Evolutionary conservation across 2,329 filamentous ascomycete genomes (phyloP).

Genomic region (Sphaerostilbella broomeana): DNA sequence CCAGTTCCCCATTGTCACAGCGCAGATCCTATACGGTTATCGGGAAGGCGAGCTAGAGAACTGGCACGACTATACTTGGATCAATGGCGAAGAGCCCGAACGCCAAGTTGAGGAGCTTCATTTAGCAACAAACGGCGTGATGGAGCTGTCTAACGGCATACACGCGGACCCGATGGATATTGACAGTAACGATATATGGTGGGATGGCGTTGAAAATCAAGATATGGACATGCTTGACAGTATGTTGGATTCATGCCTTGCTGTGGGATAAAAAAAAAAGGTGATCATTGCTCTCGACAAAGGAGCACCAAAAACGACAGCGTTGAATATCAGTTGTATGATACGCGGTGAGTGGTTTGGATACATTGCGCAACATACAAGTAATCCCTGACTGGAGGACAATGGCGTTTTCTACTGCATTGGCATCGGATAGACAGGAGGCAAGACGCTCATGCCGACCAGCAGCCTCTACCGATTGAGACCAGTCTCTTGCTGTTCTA

Average conservation of each 20-base stretch:
- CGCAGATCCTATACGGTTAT: slow-evolving; percentile 63
- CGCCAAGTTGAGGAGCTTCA: slow-evolving; percentile 23
- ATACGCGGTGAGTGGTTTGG: slow-evolving; percentile 7
- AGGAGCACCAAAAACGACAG: background rate
- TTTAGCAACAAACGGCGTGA: slow-evolving; percentile 30
- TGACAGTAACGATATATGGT: slow-evolving; percentile 50
- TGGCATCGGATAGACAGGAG: slow-evolving; percentile 9
- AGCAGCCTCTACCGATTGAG: slow-evolving; percentile 3
- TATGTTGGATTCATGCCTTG: slow-evolving; percentile 51
- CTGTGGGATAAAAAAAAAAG: slow-evolving; percentile 33
- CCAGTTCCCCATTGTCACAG: slow-evolving; percentile 68
- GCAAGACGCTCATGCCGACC: slow-evolving; percentile 3
- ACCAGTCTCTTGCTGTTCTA: background rate
- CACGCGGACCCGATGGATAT: slow-evolving; percentile 53
- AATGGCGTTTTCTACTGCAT: slow-evolving; percentile 5
- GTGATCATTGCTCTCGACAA: background rate
- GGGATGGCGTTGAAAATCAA: slow-evolving; percentile 52
- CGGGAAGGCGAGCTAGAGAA: slow-evolving; percentile 70
- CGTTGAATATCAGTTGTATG: background rate
- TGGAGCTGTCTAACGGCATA: slow-evolving; percentile 40
- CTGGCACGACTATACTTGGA: slow-evolving; percentile 53
- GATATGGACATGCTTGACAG: slow-evolving; percentile 49
- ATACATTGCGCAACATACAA: slow-evolving; percentile 12
- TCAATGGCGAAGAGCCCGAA: slow-evolving; percentile 32
- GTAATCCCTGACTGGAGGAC: background rate